Conservation (phyloP, 176 grass and related monocot genomes). For the Raddia distichophylla region DNA sequence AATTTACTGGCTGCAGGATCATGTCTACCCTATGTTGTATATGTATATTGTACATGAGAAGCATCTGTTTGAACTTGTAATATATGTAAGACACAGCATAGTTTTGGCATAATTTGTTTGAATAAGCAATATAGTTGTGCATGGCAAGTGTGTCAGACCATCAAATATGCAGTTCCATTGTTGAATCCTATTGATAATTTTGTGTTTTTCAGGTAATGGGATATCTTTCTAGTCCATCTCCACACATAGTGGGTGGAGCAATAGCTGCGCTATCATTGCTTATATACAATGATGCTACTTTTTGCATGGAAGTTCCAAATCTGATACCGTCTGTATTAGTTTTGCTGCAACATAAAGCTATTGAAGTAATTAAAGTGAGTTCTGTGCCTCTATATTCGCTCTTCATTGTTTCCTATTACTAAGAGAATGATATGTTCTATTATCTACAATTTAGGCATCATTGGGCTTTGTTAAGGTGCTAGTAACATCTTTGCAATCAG, state of each 20-base stretch:
- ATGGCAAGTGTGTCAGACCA: slow-evolving; percentile 1
- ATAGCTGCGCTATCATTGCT: slow-evolving; percentile 95
- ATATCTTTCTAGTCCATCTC: slow-evolving; percentile 88
- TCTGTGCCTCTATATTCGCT: slow-evolving; percentile 1
- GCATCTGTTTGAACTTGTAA: neutral
- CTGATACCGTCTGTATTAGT: slow-evolving; percentile 87
- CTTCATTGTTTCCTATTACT: slow-evolving; percentile 30
- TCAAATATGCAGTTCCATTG: slow-evolving; percentile 26
- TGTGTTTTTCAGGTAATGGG: slow-evolving; percentile 87
- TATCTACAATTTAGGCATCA: slow-evolving; percentile 63
- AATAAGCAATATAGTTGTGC: slow-evolving; percentile 20
- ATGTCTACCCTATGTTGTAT: neutral
- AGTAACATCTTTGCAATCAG: slow-evolving; percentile 75
- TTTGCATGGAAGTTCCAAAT: slow-evolving; percentile 89
- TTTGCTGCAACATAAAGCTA: slow-evolving; percentile 85
- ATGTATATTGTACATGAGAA: neutral
- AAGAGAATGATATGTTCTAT: slow-evolving; percentile 25
- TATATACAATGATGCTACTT: slow-evolving; percentile 92
- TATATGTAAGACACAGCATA: neutral
- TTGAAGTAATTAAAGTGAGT: slow-evolving; percentile 86
- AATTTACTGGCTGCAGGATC: neutral
- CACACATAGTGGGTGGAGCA: slow-evolving; percentile 89
- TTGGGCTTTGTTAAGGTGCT: slow-evolving; percentile 97
- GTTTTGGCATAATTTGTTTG: neutral
- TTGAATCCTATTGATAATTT: slow-evolving; percentile 36